A percentile compares a stretch with the other conserved stretches of the same genome.
Evolutionary conservation across 306 rosid genomes (phyloP).

Genomic region (Begonia masoniana): DNA sequence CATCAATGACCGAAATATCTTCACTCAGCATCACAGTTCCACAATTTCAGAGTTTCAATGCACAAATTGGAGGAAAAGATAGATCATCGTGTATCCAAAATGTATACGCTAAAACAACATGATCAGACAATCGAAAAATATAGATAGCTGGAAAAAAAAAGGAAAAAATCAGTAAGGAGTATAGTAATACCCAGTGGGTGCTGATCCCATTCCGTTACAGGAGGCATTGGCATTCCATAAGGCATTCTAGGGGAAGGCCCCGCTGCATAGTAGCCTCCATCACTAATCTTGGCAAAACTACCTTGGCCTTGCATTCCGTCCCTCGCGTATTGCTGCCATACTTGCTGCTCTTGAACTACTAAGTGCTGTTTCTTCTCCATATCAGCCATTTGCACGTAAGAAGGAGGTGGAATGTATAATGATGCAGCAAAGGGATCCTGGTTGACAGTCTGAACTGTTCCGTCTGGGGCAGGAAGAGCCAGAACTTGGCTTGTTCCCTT

Average conservation of each 20-base stretch:
- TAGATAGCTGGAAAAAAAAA: conserved; percentile 7
- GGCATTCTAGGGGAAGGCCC: conserved; percentile 38
- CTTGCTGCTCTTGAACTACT: conserved; percentile 66
- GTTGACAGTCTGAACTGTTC: conserved; percentile 66
- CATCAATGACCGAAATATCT: background rate
- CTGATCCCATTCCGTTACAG: conserved; percentile 55
- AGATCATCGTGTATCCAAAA: background rate
- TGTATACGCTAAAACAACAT: conserved; percentile 4
- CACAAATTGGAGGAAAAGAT: background rate
- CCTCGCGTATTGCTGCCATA: conserved; percentile 77
- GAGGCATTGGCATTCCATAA: conserved; percentile 91
- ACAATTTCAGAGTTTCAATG: background rate
- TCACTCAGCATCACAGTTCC: background rate
- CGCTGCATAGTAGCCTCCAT: conserved; percentile 43
- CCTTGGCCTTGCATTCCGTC: conserved; percentile 92
- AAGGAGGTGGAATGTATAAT: conserved; percentile 56
- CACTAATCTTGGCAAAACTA: conserved; percentile 52
- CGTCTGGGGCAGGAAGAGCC: conserved; percentile 96
- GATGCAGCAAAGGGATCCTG: conserved; percentile 89
- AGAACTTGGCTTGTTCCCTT: conserved; percentile 54
- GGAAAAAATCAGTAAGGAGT: conserved; percentile 43
- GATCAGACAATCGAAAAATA: conserved; percentile 9
- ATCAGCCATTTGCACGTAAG: conserved; percentile 90
- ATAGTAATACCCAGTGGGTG: conserved; percentile 65
- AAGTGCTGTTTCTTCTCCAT: conserved; percentile 89